Base-by-base conservation (phyloP, 202 grass and related monocot species). In the Zoysia matrella region DNA sequence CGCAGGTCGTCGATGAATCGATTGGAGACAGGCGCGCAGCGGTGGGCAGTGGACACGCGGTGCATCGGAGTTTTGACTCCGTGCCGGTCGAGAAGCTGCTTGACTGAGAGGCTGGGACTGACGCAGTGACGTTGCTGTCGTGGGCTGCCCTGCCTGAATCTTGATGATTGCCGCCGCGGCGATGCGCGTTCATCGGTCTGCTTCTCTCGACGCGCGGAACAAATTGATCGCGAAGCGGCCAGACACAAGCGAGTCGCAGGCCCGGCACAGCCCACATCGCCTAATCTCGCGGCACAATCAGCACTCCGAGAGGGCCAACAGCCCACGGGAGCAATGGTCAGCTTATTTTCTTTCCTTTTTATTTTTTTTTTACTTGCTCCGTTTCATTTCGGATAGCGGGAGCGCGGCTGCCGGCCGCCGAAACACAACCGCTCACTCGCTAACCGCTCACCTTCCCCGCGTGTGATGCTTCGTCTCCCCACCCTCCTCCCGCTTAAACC, bases 401-500 rank as follows among this genome's bases (percentile, higher is more conserved):
- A 57, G 50, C 36, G 50, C 80, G 4, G 44, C n/a, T 15, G 61
- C 9, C 61, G 9, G 41, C 65, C 55, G 65, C 64, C 41, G 77
- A 68, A 67, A 52, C 62, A 36, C 63, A 54, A 66, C 44, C 44
- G 73, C 80, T 63, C 68, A 4, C 75, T 60, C 79, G 1, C 15
- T 42, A 67, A 40, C 52, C 54, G 12, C 6, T 6, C 4, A 47
- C 46, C 51, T 18, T 78, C 54, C 67, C 65, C 41, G 55, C 52
- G 60, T 40, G 80, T 63, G 2, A 84, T 88, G 85, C 89, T 88
- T 69, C 89, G 72, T 50, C 72, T 85, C 57, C 85, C 84, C 52
- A 77, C 76, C 42, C 80, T 81, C 76, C 60, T 71, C 77, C 67
- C 85, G 10, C 71, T 62, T 88, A 87, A 84, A 87, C 89, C 73